These are phyloP conservation scores for Mycena galericulata DNA, from an alignment of 768 basidiomycete genomes.

Conservation along the genomic window DNA sequence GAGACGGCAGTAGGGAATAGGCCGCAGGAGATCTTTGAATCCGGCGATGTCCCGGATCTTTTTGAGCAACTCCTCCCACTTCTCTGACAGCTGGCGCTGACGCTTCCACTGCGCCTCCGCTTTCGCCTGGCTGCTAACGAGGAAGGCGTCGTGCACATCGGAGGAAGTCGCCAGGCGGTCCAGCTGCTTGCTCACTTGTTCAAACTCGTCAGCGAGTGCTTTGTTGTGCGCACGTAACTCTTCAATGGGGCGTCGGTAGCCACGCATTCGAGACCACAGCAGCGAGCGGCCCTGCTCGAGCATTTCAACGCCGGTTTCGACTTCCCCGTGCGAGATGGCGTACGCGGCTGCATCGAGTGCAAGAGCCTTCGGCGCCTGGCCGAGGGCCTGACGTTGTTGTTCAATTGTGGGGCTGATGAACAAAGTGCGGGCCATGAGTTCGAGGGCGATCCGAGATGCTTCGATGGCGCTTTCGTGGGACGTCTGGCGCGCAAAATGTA, in stretches of 20 bases:
- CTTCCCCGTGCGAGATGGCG: slow-evolving; percentile 1
- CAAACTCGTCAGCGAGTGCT: slow-evolving; percentile 41
- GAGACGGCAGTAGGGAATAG: slow-evolving; percentile 36
- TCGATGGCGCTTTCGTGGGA: too few relatives aligned
- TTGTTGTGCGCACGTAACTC: slow-evolving; percentile 33
- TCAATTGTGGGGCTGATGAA: too few relatives aligned
- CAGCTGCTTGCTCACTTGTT: slow-evolving; percentile 34
- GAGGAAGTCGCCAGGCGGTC: neutral
- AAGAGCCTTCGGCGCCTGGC: too few relatives aligned
- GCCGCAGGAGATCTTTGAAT: slow-evolving; percentile 37
- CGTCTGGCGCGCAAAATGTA: too few relatives aligned
- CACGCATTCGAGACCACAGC: slow-evolving; percentile 45
- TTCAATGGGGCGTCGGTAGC: slow-evolving; percentile 42
- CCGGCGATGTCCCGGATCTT: slow-evolving; percentile 39
- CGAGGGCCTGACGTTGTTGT: too few relatives aligned
- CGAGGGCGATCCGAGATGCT: too few relatives aligned
- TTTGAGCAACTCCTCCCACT: slow-evolving; percentile 36
- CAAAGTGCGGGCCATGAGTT: too few relatives aligned
- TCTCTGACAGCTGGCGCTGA: slow-evolving; percentile 32
- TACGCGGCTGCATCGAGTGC: slow-evolving; percentile 17
- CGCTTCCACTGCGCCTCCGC: slow-evolving; percentile 31
- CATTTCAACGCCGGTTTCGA: slow-evolving; percentile 16
- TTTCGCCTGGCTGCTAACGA: neutral
- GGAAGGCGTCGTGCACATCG: neutral
- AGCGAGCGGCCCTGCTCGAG: slow-evolving; percentile 45